Conservation (phyloP, 139 green algal genomes). For the Asterochloris sp. region DNA sequence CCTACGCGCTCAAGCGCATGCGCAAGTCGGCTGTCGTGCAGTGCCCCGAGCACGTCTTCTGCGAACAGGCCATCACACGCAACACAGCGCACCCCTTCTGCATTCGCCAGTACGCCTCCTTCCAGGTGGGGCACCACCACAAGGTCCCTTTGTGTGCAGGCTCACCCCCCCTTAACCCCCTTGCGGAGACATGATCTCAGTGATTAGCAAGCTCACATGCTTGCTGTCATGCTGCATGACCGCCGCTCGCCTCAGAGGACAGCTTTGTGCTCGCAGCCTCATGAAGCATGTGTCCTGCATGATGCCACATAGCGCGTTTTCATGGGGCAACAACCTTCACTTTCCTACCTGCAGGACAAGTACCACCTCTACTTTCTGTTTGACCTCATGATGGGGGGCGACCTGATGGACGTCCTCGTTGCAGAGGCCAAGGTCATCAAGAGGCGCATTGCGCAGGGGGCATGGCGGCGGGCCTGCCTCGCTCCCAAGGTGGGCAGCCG, state of each 20-base stretch:
- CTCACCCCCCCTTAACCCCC: too few species aligned
- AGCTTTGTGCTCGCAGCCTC: too few species aligned
- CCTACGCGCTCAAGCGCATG: slow-evolving; percentile 94
- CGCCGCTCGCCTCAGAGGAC: too few species aligned
- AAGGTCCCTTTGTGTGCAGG: too few species aligned
- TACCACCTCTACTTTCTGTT: slow-evolving; percentile 96
- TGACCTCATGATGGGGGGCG: slow-evolving; percentile 89
- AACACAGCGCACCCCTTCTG: slow-evolving; percentile 93
- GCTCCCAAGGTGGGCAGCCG: slow-evolving; percentile 34
- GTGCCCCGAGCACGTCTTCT: slow-evolving; percentile 94
- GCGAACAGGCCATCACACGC: slow-evolving; percentile 91
- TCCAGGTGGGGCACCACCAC: slow-evolving; percentile 46
- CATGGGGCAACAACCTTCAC: too few species aligned
- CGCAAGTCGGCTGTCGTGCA: slow-evolving; percentile 84
- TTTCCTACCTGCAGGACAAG: slow-evolving; percentile 51
- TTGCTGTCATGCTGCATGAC: too few species aligned
- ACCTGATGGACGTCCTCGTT: slow-evolving; percentile 96
- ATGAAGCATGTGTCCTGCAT: too few species aligned
- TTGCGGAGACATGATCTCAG: too few species aligned
- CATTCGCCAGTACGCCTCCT: slow-evolving; percentile 92
- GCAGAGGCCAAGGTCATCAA: slow-evolving; percentile 85
- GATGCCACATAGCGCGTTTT: neutral
- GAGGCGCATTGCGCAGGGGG: slow-evolving; percentile 36
- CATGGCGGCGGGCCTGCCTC: slow-evolving; percentile 45
- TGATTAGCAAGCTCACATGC: too few species aligned